Evolutionary conservation across 164 flowering plant species (phyloP).

Genomic region (Kingdonia uniflora): DNA sequence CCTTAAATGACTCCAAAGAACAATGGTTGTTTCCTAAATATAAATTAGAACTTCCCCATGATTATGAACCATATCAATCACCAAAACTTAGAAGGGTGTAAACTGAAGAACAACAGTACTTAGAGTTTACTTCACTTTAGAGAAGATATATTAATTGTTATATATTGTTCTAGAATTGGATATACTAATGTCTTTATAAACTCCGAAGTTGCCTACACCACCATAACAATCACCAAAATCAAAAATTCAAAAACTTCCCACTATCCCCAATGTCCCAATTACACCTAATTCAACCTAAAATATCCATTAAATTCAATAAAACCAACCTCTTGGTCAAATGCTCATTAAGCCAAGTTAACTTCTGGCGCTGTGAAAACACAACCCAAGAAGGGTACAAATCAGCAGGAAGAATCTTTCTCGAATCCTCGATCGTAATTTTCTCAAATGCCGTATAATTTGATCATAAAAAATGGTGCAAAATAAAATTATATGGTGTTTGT

Average conservation of each 20-base stretch:
- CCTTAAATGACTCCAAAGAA: too few relatives aligned
- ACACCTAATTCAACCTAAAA: not conserved
- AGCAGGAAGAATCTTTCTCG: slow-evolving; percentile 63
- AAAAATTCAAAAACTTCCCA: not conserved
- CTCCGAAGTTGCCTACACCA: slow-evolving; percentile 92
- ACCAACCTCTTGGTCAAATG: slow-evolving; percentile 89
- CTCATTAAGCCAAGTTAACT: slow-evolving; percentile 75
- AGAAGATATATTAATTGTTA: slow-evolving; percentile 57
- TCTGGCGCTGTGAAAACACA: slow-evolving; percentile 70
- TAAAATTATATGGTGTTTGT: too few relatives aligned
- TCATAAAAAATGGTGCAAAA: not conserved
- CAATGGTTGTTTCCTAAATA: too few relatives aligned
- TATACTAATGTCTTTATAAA: slow-evolving; percentile 67
- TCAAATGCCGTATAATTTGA: slow-evolving; percentile 58
- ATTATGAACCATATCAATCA: too few relatives aligned
- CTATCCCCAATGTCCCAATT: not conserved
- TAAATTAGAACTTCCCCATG: too few relatives aligned
- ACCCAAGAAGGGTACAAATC: slow-evolving; percentile 79
- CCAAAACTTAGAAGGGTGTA: too few relatives aligned
- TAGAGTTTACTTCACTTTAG: slow-evolving; percentile 77
- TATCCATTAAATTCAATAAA: slow-evolving; percentile 67
- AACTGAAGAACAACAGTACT: slow-evolving; percentile 94
- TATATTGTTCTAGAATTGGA: slow-evolving; percentile 81
- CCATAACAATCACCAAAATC: not conserved
- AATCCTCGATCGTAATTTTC: slow-evolving; percentile 83